These are phyloP conservation scores for Myxozyma vanderwaltii DNA, from an alignment of 805 yeast genomes.

Conservation along the genomic window DNA sequence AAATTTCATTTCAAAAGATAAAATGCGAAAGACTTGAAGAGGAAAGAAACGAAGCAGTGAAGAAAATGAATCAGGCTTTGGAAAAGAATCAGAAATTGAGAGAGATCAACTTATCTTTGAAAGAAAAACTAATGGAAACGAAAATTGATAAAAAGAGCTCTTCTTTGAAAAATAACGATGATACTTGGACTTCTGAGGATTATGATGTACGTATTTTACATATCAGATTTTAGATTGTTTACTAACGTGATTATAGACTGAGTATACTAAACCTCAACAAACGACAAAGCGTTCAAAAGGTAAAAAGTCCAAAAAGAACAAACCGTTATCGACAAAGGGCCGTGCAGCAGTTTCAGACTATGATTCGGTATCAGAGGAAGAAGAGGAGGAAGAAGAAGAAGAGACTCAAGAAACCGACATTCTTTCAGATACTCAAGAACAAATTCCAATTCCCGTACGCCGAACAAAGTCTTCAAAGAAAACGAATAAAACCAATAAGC, in stretches of 20 bases:
- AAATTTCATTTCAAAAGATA: slow-evolving; percentile 9
- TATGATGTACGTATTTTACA: not conserved
- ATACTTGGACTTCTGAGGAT: not conserved
- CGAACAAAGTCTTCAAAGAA: not conserved
- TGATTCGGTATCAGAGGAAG: not conserved
- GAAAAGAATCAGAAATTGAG: slow-evolving; percentile 13
- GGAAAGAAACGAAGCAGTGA: slow-evolving; percentile 26
- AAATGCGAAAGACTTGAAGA: slow-evolving; percentile 16
- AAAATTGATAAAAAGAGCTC: not conserved
- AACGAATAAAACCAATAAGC: not conserved
- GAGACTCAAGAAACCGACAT: not conserved
- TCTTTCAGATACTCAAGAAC: not conserved
- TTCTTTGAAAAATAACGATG: not conserved
- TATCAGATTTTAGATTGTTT: no score
- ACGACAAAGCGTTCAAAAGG: not conserved
- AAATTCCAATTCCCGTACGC: not conserved
- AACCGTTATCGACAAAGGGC: not conserved
- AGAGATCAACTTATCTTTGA: slow-evolving; percentile 8
- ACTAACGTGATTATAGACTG: no score
- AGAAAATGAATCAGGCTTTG: slow-evolving; percentile 7
- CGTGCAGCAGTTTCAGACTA: no score
- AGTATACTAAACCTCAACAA: not conserved
- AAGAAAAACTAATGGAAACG: not conserved
- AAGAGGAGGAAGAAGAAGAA: not conserved
- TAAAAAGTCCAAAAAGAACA: not conserved